Evolutionary conservation across 345 rosid genomes (phyloP).

Genomic region (Ricinus communis): DNA sequence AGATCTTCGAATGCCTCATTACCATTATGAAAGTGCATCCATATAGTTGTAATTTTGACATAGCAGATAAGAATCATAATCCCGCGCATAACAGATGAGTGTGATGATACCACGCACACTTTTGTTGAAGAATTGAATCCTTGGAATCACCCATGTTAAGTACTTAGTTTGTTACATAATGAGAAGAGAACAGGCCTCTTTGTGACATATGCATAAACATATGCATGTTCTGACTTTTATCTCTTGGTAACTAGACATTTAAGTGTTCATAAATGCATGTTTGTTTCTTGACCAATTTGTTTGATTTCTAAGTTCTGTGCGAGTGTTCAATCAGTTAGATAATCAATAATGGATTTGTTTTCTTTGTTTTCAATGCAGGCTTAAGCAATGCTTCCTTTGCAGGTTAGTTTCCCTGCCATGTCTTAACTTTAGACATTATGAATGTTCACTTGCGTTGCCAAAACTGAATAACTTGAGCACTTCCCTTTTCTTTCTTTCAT

Average conservation of each 20-base stretch:
- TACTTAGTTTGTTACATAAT: no score
- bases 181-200: no score
- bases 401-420: conserved; percentile 45
- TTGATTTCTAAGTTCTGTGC: background rate
- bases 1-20: no score
- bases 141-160: no score
- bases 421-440: background rate
- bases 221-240: background rate
- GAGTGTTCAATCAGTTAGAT: background rate
- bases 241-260: no score
- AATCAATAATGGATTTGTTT: background rate
- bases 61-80: no score
- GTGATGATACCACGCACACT: no score
- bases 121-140: no score
- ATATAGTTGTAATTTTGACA: no score
- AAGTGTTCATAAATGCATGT: no score
- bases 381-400: conserved; percentile 61
- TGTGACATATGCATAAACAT: background rate
- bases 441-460: background rate
- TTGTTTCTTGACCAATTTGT: background rate
- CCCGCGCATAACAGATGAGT: no score
- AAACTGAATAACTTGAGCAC: background rate
- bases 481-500: background rate
- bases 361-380: conserved; percentile 43
- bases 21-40: no score